Evolutionary conservation across 177 flowering plant genomes (phyloP).

Genomic region (Vitis hybrid): DNA sequence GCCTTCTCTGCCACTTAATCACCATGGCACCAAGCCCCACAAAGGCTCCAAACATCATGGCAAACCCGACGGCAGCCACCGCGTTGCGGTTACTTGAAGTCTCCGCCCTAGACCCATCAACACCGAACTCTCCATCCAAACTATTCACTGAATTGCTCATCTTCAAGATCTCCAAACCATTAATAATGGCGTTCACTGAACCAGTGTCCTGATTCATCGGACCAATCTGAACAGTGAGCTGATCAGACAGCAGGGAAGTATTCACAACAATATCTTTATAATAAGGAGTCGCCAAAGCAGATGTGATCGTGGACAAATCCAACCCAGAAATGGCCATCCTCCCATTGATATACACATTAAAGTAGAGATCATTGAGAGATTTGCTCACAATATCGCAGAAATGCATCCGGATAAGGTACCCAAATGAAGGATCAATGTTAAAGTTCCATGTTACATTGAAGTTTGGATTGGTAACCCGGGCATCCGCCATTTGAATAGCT

Average conservation of each 20-base stretch:
- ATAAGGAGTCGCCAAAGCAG: slow-evolving; percentile 47
- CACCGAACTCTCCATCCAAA: slow-evolving; percentile 71
- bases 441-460: slow-evolving; percentile 77
- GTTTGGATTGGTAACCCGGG: slow-evolving; percentile 31
- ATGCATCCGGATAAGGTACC: slow-evolving; percentile 59
- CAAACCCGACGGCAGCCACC: slow-evolving; percentile 73
- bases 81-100: slow-evolving; percentile 17
- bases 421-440: slow-evolving; percentile 30
- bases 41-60: slow-evolving; percentile 81
- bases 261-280: slow-evolving; percentile 62
- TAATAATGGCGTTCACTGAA: slow-evolving; percentile 56
- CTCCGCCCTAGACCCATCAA: slow-evolving; percentile 29
- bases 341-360: slow-evolving; percentile 70
- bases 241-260: slow-evolving; percentile 29
- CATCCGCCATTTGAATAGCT: slow-evolving; percentile 56
- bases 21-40: slow-evolving; percentile 87
- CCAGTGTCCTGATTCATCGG: slow-evolving; percentile 48
- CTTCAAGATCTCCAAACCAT: slow-evolving; percentile 70
- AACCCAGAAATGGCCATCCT: slow-evolving; percentile 53
- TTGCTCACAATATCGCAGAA: slow-evolving; percentile 84
- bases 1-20: slow-evolving; percentile 72
- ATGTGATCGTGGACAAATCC: slow-evolving; percentile 48
- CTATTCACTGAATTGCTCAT: slow-evolving; percentile 74
- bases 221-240: slow-evolving; percentile 51
- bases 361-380: slow-evolving; percentile 61